These are phyloP conservation scores for Apocynum venetum DNA, from an alignment of 257 asterid species.

Conservation along the genomic window DNA sequence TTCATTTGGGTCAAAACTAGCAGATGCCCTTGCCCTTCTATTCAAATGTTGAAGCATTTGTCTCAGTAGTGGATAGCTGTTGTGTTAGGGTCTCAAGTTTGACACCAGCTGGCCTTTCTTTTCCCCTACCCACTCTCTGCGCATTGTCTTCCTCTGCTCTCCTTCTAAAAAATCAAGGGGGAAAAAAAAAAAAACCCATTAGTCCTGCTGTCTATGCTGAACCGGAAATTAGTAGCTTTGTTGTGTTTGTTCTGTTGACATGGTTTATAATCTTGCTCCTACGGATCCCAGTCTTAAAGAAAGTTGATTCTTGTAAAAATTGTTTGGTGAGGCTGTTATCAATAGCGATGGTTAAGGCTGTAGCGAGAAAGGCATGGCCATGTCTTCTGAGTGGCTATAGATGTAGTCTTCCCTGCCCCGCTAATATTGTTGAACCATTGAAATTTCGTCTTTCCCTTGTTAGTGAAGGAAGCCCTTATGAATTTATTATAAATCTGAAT, in stretches of 20 bases:
- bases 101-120: neutral
- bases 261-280: neutral
- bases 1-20: neutral
- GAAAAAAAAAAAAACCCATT: no score
- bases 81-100: neutral
- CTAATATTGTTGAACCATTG: neutral
- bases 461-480: no score
- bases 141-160: neutral
- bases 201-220: no score
- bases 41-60: neutral
- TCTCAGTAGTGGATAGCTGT: neutral
- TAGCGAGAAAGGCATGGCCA: neutral
- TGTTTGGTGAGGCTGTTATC: neutral
- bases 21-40: neutral
- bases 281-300: neutral
- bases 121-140: no score
- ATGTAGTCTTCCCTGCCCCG: neutral
- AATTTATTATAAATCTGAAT: neutral
- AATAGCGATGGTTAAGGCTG: neutral
- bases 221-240: neutral
- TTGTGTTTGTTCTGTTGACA: neutral
- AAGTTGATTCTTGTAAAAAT: neutral
- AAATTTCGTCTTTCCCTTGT: neutral
- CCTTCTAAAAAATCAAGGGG: no score
- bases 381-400: neutral